These are phyloP conservation scores for Pleurotus platypus DNA, from an alignment of 768 basidiomycete species.

Conservation along the genomic window DNA sequence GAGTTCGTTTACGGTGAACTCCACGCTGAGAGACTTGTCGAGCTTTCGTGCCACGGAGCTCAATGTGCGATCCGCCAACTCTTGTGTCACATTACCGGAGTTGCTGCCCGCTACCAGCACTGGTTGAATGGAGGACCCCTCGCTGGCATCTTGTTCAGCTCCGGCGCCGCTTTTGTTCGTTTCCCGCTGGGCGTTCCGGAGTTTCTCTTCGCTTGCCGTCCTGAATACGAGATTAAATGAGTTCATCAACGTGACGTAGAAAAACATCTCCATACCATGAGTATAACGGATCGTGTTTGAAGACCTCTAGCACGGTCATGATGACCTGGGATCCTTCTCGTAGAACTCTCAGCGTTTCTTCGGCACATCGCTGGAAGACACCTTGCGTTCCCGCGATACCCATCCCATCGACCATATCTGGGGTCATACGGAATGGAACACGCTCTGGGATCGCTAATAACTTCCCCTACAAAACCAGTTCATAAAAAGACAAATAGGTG, in stretches of 20 bases:
- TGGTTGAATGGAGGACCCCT: slow-evolving; percentile 12
- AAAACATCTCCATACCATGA: slow-evolving; percentile 55
- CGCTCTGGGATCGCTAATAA: slow-evolving; percentile 75
- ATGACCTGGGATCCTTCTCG: slow-evolving; percentile 83
- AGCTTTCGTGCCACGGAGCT: slow-evolving; percentile 78
- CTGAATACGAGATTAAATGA: slow-evolving; percentile 27
- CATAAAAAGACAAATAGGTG: neutral
- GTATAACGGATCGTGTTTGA: slow-evolving; percentile 94
- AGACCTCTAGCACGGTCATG: slow-evolving; percentile 93
- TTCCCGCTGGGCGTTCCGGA: slow-evolving; percentile 52
- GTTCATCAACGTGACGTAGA: neutral
- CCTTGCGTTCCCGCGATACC: slow-evolving; percentile 88
- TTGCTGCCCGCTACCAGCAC: slow-evolving; percentile 15
- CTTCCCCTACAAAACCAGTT: slow-evolving; percentile 50
- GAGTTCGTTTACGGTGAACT: slow-evolving; percentile 91
- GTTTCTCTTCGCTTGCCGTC: slow-evolving; percentile 76
- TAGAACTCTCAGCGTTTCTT: slow-evolving; percentile 91
- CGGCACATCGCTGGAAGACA: slow-evolving; percentile 92
- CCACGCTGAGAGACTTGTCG: slow-evolving; percentile 80
- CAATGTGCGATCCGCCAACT: slow-evolving; percentile 89
- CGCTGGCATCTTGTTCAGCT: slow-evolving; percentile 20
- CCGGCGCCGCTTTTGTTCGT: too few species aligned
- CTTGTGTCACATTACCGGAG: slow-evolving; percentile 55
- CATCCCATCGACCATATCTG: slow-evolving; percentile 92
- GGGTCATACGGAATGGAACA: slow-evolving; percentile 93